Percentiles rank a stretch among this genome's conserved stretches.
phyloP scores from a whole-genome alignment of 805 yeast genomes.

The Starmerella powellii region DNA sequence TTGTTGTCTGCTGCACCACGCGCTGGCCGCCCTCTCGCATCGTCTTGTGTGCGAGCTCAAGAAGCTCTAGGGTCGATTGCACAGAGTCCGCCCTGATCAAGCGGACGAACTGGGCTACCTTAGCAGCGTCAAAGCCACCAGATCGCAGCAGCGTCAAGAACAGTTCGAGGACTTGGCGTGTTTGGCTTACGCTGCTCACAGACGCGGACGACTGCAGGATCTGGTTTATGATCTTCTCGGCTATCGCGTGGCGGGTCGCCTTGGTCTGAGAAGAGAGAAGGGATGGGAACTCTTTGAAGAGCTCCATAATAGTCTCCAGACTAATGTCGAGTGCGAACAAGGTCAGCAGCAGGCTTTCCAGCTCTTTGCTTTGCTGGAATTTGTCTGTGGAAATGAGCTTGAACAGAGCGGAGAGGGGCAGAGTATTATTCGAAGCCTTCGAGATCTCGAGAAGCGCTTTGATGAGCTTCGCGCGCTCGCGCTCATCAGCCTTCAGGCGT shows the following conservation, averaged over 20 bases:
- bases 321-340: conserved; percentile 27
- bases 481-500: conserved; percentile 1
- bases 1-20: conserved; percentile 56
- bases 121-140: conserved; percentile 26
- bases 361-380: conserved; percentile 8
- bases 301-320: conserved; percentile 26
- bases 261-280: conserved; percentile 44
- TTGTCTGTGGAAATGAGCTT: not conserved
- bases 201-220: conserved; percentile 34
- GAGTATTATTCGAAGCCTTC: not conserved
- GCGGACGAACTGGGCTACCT: conserved; percentile 56
- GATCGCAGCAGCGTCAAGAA: conserved; percentile 42
- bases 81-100: conserved; percentile 43
- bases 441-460: conserved; percentile 5
- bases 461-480: conserved; percentile 9
- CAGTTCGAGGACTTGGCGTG: conserved; percentile 49
- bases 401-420: conserved; percentile 7
- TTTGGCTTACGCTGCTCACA: conserved; percentile 37
- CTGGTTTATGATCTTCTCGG: conserved; percentile 50
- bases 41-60: conserved; percentile 37
- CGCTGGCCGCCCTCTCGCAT: conserved; percentile 41
- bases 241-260: conserved; percentile 43
- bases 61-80: conserved; percentile 35
- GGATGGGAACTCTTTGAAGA: conserved; percentile 37
- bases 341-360: conserved; percentile 26